phyloP scores from a whole-genome alignment of 192 early-diverging fungal genomes.

The Mortierella claussenii region DNA sequence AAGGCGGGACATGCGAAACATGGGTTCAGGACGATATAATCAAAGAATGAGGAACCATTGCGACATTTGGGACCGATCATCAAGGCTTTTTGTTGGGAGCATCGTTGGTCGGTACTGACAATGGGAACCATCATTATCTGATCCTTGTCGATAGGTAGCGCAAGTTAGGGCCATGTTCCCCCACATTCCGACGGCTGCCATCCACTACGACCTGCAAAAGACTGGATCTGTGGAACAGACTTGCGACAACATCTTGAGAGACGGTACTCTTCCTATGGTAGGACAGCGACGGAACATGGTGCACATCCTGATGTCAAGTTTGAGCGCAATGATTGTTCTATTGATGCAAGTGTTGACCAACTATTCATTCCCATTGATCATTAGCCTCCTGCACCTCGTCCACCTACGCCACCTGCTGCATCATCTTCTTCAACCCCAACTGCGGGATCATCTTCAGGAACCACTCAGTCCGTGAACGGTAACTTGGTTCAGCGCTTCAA shows the following conservation, averaged over 20 bases:
- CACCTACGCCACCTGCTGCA: slow-evolving; percentile 48
- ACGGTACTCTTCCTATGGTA: slow-evolving; percentile 68
- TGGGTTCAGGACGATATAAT: no score
- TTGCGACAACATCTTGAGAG: slow-evolving; percentile 81
- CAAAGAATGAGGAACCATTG: no score
- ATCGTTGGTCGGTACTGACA: no score
- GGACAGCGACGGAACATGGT: no score
- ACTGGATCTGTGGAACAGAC: slow-evolving; percentile 87
- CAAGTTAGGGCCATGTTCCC: slow-evolving; percentile 87
- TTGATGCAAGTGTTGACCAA: no score
- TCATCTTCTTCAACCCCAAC: slow-evolving; percentile 34
- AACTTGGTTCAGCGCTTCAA: slow-evolving; percentile 65
- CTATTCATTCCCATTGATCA: neutral
- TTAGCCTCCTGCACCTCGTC: slow-evolving; percentile 43
- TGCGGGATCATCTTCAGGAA: slow-evolving; percentile 36
- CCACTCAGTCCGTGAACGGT: slow-evolving; percentile 44
- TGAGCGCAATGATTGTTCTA: no score
- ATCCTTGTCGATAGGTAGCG: slow-evolving; percentile 63
- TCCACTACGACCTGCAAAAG: slow-evolving; percentile 78
- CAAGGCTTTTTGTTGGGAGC: no score
- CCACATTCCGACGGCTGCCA: slow-evolving; percentile 77
- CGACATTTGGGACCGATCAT: no score
- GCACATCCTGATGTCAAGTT: neutral
- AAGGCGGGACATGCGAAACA: no score
- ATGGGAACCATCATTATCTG: no score